Base-by-base conservation (phyloP, 306 rosid species). In the Arachis hypogaea region DNA sequence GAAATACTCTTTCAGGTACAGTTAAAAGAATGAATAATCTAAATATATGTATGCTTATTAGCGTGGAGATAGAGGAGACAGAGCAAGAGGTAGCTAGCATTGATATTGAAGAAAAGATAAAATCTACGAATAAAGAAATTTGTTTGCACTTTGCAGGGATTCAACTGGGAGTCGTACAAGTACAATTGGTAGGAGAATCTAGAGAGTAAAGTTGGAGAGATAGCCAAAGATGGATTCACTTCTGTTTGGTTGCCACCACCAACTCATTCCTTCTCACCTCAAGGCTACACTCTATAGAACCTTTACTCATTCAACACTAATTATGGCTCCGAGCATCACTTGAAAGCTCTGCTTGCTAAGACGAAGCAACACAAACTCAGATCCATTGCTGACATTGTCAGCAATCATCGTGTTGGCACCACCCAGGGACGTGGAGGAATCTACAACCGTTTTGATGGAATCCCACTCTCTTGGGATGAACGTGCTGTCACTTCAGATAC, bases 211-310 rank as follows among this genome's bases (percentile, higher is more conserved):
- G 85, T 91, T 81, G 78, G 89, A 14, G 96, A 91, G 59, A 83
- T 91, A 8, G 92, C 96, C 55, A 76, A 80, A 67, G 77, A 91
- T 78, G 98, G 98, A 64, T 85, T 93, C 68, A 89, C 98, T 9
- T 89, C 98, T 11, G 90, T 82, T 22, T 93, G 97, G 98, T 78
- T 93, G 86, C 98, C 98, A 11, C 98, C 97, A n/a, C 78, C 97
- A 63, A 85, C 88, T 73, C 89, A 91, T 44, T 91, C 98, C 57
- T 69, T 89, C 40, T 67, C 98, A 10, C 83, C 94, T 45, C 83
- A 93, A 86, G 98, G 98, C 90, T 63, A 93, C 75, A 88, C 94
- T 68, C 98, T 97, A 2, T 97, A 93, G 86, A 82, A 91, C 83
- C 84, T 89, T 58, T 91, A 89, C 72, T 91, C 93, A 28, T 86